Evolutionary conservation across 2,329 filamentous ascomycete genomes (phyloP).

Genomic region (Sarocladiaceae sp.): DNA sequence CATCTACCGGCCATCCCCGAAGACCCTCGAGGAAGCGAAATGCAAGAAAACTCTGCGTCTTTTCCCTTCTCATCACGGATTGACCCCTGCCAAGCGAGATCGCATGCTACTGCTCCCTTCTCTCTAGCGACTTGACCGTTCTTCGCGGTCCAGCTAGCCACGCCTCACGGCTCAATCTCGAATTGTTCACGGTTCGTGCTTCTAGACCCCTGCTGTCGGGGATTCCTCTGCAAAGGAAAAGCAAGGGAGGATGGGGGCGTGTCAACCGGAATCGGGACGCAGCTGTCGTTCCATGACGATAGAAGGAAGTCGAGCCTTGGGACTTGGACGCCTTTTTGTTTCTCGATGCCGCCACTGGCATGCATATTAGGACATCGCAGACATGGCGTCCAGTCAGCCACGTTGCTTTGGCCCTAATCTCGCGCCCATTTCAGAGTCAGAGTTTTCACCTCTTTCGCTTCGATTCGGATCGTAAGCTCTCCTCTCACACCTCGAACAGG

Average conservation of each 20-base stretch:
- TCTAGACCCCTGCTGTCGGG: too few relatives aligned
- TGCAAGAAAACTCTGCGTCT: background rate
- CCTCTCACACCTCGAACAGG: background rate
- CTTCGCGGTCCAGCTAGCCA: background rate
- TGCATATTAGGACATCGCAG: background rate
- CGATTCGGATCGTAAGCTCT: background rate
- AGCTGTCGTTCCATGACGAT: too few relatives aligned
- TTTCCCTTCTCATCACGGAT: background rate
- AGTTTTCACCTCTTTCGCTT: background rate
- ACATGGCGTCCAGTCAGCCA: constrained; percentile 1
- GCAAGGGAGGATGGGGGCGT: too few relatives aligned
- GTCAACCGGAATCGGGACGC: too few relatives aligned
- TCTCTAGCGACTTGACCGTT: too few relatives aligned
- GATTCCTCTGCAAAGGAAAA: too few relatives aligned
- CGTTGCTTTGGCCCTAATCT: background rate
- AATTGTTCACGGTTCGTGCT: too few relatives aligned
- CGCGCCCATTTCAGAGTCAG: background rate
- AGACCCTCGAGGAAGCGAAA: background rate
- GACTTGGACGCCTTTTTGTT: too few relatives aligned
- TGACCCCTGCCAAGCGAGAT: background rate
- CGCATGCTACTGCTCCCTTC: too few relatives aligned
- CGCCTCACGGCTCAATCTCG: too few relatives aligned
- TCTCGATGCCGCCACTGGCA: too few relatives aligned
- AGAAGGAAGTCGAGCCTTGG: too few relatives aligned
- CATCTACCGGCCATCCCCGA: background rate